phyloP scores from a whole-genome alignment of 1,284 basidiomycete species.

The Chalciporus sp. region DNA sequence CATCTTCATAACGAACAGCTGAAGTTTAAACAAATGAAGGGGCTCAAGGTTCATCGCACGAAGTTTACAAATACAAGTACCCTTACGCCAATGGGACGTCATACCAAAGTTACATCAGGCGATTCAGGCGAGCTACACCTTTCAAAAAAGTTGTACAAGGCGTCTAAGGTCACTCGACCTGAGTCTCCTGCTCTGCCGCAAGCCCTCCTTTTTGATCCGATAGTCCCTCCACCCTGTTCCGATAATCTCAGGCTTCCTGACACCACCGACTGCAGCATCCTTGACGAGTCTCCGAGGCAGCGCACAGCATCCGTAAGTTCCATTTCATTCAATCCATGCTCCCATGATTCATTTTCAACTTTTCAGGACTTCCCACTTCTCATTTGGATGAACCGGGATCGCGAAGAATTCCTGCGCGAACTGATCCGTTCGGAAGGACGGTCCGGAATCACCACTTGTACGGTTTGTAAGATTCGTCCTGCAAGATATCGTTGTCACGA shows the following conservation, averaged over 20 bases:
- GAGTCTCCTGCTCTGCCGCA: not conserved
- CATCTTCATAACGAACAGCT: too few species aligned
- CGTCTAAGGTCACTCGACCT: not conserved
- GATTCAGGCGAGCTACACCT: not conserved
- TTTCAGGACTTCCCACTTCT: not conserved
- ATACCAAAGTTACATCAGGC: not conserved
- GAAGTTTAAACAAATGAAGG: not conserved
- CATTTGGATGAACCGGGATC: not conserved
- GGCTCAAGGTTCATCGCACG: not conserved
- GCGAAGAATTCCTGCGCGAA: constrained; percentile 2
- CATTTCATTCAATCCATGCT: not conserved
- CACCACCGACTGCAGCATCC: not conserved
- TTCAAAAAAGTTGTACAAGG: not conserved
- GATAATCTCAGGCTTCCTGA: not conserved
- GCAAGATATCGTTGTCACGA: constrained; percentile 1
- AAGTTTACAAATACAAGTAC: not conserved
- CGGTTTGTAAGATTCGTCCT: not conserved
- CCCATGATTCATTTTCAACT: not conserved
- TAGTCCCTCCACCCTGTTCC: not conserved
- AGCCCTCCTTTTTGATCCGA: not conserved
- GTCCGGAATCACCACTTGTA: not conserved
- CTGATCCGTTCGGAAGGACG: constrained; percentile 3
- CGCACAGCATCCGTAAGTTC: not conserved
- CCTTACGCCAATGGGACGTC: not conserved
- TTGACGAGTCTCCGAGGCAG: not conserved